Conservation (phyloP, 164 flowering plant species). For the Tinospora cordifolia region DNA sequence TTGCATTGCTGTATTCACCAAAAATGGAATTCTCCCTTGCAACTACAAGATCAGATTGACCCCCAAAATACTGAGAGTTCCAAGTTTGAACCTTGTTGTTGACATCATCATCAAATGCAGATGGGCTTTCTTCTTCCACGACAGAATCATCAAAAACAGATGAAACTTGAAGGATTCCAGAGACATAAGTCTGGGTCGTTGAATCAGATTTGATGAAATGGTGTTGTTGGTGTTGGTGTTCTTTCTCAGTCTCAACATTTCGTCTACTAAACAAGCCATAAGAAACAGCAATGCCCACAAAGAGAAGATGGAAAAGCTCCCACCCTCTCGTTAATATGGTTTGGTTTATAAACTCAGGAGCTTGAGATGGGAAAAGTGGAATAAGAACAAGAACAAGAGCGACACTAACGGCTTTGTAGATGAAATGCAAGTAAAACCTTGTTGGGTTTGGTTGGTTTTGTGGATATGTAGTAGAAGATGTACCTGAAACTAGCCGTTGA, state of each 20-base stretch:
- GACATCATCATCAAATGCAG: conserved; percentile 37
- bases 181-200: conserved; percentile 46
- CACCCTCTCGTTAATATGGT: conserved; percentile 48
- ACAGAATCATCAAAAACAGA: conserved; percentile 72
- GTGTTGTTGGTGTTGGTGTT: conserved; percentile 9
- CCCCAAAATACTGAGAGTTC: conserved; percentile 55
- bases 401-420: conserved; percentile 40
- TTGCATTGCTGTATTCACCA: conserved; percentile 25
- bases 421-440: conserved; percentile 35
- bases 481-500: conserved; percentile 22
- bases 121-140: conserved; percentile 23
- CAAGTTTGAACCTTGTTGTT: conserved; percentile 58
- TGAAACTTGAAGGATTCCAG: conserved; percentile 66
- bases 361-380: conserved; percentile 66
- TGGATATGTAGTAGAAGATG: conserved; percentile 2
- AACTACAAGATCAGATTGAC: conserved; percentile 48
- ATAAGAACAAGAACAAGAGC: conserved; percentile 34
- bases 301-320: conserved; percentile 83
- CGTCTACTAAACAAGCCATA: conserved; percentile 77
- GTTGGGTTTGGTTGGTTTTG: conserved; percentile 30
- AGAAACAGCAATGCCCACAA: conserved; percentile 86
- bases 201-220: conserved; percentile 10
- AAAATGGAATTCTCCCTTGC: conserved; percentile 36
- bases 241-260: conserved; percentile 42
- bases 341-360: conserved; percentile 68